A percentile compares a stretch with the other conserved stretches of the same genome.
Conservation (phyloP, 2,329 filamentous ascomycete genomes). For the Alternaria panax region DNA sequence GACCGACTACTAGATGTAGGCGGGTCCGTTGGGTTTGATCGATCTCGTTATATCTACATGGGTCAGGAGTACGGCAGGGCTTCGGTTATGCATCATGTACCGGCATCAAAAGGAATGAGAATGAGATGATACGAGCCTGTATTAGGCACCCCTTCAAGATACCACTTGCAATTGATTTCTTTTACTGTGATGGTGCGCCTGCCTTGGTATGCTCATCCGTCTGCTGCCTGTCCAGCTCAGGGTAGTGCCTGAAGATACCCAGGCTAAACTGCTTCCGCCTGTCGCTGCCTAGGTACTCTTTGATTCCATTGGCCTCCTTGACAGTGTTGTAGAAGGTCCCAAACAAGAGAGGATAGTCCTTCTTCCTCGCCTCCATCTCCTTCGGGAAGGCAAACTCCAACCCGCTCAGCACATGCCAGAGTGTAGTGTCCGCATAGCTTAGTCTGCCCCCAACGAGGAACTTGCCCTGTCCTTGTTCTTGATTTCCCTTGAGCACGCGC, state of each 20-base stretch:
- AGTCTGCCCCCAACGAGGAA: constrained; percentile 72
- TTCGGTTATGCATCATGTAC: constrained; percentile 51
- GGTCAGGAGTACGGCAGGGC: constrained; percentile 46
- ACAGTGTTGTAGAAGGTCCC: constrained; percentile 67
- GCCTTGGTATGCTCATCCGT: not conserved
- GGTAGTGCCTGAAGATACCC: constrained; percentile 76
- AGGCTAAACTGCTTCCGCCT: constrained; percentile 67
- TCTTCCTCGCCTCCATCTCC: constrained; percentile 64
- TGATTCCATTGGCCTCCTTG: constrained; percentile 68
- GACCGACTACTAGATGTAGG: constrained; percentile 76
- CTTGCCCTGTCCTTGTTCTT: constrained; percentile 63
- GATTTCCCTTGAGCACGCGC: constrained; percentile 66
- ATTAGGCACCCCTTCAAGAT: constrained; percentile 43
- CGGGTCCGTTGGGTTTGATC: constrained; percentile 26
- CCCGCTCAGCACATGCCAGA: constrained; percentile 71
- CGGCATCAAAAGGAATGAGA: constrained; percentile 51
- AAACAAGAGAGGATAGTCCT: constrained; percentile 69
- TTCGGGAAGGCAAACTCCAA: constrained; percentile 74
- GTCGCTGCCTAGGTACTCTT: constrained; percentile 72
- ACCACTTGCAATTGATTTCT: constrained; percentile 48
- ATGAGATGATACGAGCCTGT: constrained; percentile 48
- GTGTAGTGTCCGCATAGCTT: constrained; percentile 75
- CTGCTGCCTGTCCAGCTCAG: constrained; percentile 69
- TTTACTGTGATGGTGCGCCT: constrained; percentile 34
- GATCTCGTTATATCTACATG: constrained; percentile 34